phyloP scores from a whole-genome alignment of 2,329 filamentous ascomycete species.

The Clarireedia homoeocarpa region DNA sequence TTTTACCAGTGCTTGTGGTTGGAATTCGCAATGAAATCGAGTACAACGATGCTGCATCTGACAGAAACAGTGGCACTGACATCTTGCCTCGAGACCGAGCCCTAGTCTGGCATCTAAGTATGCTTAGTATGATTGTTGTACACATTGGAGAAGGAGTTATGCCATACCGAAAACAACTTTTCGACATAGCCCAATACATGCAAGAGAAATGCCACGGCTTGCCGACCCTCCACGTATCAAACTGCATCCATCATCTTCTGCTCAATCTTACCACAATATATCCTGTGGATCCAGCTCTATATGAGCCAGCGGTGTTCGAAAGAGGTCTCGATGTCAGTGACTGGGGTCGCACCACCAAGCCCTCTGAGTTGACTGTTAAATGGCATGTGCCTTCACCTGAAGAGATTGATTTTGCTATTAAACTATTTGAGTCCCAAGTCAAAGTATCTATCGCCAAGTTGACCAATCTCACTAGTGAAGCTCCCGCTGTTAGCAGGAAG shows the following conservation, averaged over 20 bases:
- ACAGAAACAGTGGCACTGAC: slow-evolving; percentile 86
- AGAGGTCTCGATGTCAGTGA: slow-evolving; percentile 67
- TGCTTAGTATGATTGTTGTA: slow-evolving; percentile 96
- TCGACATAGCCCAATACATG: slow-evolving; percentile 92
- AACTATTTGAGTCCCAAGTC: slow-evolving; percentile 80
- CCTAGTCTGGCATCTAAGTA: slow-evolving; percentile 92
- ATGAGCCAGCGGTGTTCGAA: slow-evolving; percentile 67
- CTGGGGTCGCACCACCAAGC: slow-evolving; percentile 75
- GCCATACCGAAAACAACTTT: slow-evolving; percentile 79
- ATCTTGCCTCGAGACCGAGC: slow-evolving; percentile 88
- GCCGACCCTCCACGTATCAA: slow-evolving; percentile 91
- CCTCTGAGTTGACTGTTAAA: slow-evolving; percentile 70
- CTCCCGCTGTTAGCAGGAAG: slow-evolving; percentile 76
- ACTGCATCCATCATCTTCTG: slow-evolving; percentile 92
- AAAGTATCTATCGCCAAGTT: slow-evolving; percentile 68
- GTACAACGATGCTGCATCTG: slow-evolving; percentile 91
- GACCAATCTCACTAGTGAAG: slow-evolving; percentile 69
- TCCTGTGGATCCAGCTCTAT: slow-evolving; percentile 80
- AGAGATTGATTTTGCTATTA: slow-evolving; percentile 83
- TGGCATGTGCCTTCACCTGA: slow-evolving; percentile 81
- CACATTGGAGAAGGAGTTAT: slow-evolving; percentile 89
- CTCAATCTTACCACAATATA: slow-evolving; percentile 94
- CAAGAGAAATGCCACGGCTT: slow-evolving; percentile 90
- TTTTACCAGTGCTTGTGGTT: slow-evolving; percentile 82
- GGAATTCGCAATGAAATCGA: slow-evolving; percentile 96